Base-by-base conservation (phyloP, 495 filamentous ascomycete species). In the Lasiosphaeriaceae sp. region DNA sequence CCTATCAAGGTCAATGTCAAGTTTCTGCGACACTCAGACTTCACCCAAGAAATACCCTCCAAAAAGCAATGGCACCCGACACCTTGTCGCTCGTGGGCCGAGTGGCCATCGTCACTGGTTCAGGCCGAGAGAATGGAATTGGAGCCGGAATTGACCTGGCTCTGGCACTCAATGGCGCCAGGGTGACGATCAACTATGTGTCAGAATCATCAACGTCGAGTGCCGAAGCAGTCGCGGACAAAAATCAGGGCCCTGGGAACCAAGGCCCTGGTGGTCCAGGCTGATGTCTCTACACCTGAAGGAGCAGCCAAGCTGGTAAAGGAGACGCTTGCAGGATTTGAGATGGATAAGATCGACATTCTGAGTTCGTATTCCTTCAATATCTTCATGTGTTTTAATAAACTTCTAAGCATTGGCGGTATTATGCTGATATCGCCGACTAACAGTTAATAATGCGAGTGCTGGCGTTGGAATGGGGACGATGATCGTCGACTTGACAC, bases 81-180 rank as follows among this genome's bases (percentile, higher is more conserved):
- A 58, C 59, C 17, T 65, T 72, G 11, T 78, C 73, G 8, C 74
- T 82, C 16, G 24, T 63, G 11, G 76, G 75, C 48, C 82, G 81
- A 63, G 61, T 73, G 24, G 79, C 77, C 60, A 75, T 82, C 12
- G 62, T 83, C 55, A 83, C 78, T 8, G 78, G 78, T 19, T 77
- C 73, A 59, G 56, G 76, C 66, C 50, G 58, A 47, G 64, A 70
- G 21, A 76, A 63, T 50, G 78, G 77, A 24, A 79, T 81, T 34
- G 77, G 78, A 2, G 74, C 74, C 3, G 71, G 63, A 7, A 77
- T 79, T 46, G 77, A 74, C 12, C n/a, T 43, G 3, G 63, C 66
- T 1, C 64, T 81, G 6, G 73, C 74, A 37, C 57, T 63, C 2
- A 67, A 73, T 54, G 77, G 76, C 7, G 74, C 74, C 31, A 64